Percentiles rank a stretch among this genome's conserved stretches.
Conservation (phyloP, 805 yeast species). For the Kodamaea laetipori region DNA sequence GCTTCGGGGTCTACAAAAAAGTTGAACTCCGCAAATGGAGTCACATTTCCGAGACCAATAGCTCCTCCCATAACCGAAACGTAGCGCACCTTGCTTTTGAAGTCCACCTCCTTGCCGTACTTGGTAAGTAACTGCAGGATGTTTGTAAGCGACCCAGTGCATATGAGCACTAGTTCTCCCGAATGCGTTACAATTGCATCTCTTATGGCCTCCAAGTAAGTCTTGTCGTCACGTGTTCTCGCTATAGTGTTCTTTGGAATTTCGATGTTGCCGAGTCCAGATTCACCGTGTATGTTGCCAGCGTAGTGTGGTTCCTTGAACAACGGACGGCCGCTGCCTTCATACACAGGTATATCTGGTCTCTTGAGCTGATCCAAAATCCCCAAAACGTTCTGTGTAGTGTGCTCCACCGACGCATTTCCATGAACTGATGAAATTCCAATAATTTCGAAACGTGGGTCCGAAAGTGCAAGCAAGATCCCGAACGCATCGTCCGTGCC, state of each 20-base stretch:
- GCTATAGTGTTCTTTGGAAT: conserved; percentile 54
- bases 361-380: conserved; percentile 59
- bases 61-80: conserved; percentile 82
- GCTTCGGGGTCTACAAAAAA: conserved; percentile 76
- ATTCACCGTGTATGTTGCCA: conserved; percentile 66
- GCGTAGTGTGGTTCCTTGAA: conserved; percentile 53
- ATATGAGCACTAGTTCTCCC: conserved; percentile 59
- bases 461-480: conserved; percentile 59
- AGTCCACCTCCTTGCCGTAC: conserved; percentile 49
- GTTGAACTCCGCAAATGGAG: conserved; percentile 71
- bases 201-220: conserved; percentile 39
- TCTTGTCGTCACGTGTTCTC: conserved; percentile 22
- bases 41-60: conserved; percentile 50
- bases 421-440: conserved; percentile 83
- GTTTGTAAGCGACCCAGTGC: conserved; percentile 81
- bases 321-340: conserved; percentile 65
- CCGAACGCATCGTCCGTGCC: conserved; percentile 90
- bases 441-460: conserved; percentile 57
- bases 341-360: conserved; percentile 61
- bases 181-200: conserved; percentile 45
- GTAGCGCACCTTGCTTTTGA: conserved; percentile 48
- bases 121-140: conserved; percentile 55
- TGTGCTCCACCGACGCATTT: conserved; percentile 60
- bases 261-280: conserved; percentile 77
- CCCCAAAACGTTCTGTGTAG: conserved; percentile 70